Evolutionary conservation across 2,329 filamentous ascomycete species (phyloP).

Genomic region (Aspergillus sp.): DNA sequence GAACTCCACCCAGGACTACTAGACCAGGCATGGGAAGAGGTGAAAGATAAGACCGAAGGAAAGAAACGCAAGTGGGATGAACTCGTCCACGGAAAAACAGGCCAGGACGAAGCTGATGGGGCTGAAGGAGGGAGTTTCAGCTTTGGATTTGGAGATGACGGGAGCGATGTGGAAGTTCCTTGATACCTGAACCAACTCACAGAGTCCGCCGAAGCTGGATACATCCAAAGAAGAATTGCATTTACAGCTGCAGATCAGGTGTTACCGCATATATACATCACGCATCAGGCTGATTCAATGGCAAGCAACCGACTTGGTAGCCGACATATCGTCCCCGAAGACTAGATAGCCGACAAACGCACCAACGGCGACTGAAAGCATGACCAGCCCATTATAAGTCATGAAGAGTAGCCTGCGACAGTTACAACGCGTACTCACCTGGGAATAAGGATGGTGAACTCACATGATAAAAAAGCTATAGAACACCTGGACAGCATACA

Average conservation of each 20-base stretch:
- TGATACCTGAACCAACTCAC: too few species aligned
- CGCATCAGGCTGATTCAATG: conserved; percentile 48
- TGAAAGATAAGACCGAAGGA: conserved; percentile 53
- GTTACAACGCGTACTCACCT: conserved; percentile 1
- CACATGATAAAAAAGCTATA: conserved; percentile 99
- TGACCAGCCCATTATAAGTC: conserved; percentile 99
- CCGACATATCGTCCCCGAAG: conserved; percentile 62
- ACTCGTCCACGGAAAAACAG: conserved; percentile 51
- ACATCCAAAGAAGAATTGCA: conserved; percentile 1
- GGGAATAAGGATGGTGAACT: conserved; percentile 36
- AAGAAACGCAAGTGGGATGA: conserved; percentile 84
- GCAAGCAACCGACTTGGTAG: conserved; percentile 81
- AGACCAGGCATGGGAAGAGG: conserved; percentile 52
- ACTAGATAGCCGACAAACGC: conserved; percentile 79
- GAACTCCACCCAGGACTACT: conserved; percentile 58
- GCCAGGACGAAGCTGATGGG: conserved; percentile 16
- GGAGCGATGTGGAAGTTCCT: conserved; percentile 44
- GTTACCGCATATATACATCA: not conserved
- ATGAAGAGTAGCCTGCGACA: conserved; percentile 80
- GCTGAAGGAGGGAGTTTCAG: conserved; percentile 43
- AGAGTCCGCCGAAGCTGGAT: too few species aligned
- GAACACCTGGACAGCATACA: conserved; percentile 92
- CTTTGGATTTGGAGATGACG: conserved; percentile 55
- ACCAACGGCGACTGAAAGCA: conserved; percentile 81
- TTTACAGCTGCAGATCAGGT: too few species aligned